Evolutionary conservation across 129 eudicot species (phyloP).

Genomic region (Pulicaria dysenterica): DNA sequence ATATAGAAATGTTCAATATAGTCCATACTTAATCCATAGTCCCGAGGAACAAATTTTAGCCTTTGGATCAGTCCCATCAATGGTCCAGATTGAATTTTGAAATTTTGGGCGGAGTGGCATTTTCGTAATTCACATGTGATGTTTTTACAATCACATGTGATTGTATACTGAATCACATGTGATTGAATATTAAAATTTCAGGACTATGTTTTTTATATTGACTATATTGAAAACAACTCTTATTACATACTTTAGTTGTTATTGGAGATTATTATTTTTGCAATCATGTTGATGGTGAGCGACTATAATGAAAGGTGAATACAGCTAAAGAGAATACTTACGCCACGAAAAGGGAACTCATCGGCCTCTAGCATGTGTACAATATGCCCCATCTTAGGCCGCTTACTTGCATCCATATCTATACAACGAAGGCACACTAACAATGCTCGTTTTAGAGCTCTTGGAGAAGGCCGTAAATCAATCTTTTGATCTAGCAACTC

Average conservation of each 20-base stretch:
- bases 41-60: no score
- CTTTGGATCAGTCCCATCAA: no score
- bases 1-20: no score
- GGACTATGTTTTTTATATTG: no score
- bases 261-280: neutral
- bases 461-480: conserved; percentile 65
- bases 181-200: no score
- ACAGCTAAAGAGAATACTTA: conserved; percentile 34
- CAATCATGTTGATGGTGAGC: neutral
- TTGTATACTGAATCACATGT: no score
- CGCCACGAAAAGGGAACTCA: conserved; percentile 70
- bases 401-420: conserved; percentile 80
- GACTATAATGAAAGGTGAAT: neutral
- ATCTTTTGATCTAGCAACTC: conserved; percentile 72
- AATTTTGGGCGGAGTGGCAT: no score
- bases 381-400: conserved; percentile 91
- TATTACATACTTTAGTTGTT: neutral
- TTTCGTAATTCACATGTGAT: no score
- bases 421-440: conserved; percentile 88
- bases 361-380: conserved; percentile 94
- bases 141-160: no score
- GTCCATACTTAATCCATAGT: no score
- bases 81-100: no score
- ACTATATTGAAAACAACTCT: no score
- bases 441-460: conserved; percentile 76